phyloP scores from a whole-genome alignment of 2,329 filamentous ascomycete genomes.

The Pestalotiopsis sp. region DNA sequence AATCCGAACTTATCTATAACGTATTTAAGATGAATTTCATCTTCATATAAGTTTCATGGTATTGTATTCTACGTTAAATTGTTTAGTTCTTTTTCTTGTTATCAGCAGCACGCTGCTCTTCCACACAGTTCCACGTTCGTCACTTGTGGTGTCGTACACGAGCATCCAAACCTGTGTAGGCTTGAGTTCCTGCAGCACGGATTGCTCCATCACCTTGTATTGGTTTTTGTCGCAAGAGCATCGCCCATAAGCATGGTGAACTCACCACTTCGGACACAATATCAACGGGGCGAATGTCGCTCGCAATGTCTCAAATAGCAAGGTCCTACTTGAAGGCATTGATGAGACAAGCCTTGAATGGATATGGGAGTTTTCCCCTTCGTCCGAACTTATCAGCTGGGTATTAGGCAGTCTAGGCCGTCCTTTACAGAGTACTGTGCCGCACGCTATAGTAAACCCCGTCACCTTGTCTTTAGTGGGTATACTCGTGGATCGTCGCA shows the following conservation, averaged over 20 bases:
- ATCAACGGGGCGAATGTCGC: conserved; percentile 43
- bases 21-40: no score
- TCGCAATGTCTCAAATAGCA: no score
- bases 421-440: no score
- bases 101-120: conserved; percentile 84
- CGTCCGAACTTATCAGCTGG: no score
- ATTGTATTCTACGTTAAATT: no score
- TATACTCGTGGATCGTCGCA: neutral
- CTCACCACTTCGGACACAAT: conserved; percentile 71
- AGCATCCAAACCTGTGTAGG: conserved; percentile 89
- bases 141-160: conserved; percentile 79
- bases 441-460: no score
- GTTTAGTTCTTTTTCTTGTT: conserved; percentile 60
- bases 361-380: no score
- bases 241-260: conserved; percentile 86
- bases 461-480: neutral
- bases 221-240: conserved; percentile 82
- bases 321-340: no score
- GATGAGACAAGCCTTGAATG: no score
- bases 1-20: no score
- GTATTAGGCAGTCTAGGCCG: no score
- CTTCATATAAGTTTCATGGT: no score
- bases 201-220: conserved; percentile 74
- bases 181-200: conserved; percentile 67
- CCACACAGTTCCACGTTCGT: conserved; percentile 85